Evolutionary conservation across 2,329 filamentous ascomycete genomes (phyloP), one percentile per base, ranked within the genome.

Genomic region (Colletotrichum sp.): DNA sequence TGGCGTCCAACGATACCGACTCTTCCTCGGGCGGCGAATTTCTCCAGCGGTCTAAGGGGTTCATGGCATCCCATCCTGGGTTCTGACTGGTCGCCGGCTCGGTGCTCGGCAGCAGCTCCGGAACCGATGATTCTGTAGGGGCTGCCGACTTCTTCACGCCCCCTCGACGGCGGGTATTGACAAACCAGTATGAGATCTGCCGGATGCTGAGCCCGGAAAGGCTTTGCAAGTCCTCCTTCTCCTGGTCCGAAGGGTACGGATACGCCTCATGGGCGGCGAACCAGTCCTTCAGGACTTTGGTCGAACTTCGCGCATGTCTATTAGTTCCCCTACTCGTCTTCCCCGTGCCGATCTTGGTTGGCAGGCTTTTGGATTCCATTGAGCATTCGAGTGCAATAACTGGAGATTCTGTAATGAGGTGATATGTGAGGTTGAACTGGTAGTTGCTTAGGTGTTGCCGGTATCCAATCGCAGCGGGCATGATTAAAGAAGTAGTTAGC

Each of bases 311-410:
- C 6, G 52, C n/a, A 3, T 57, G 52, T 0, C 52, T 57, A 0
- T 0, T 26, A 0, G n/a, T 57, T 0, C 15, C 24, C 52, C 21
- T 57, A 0, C 12, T 21, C 0, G 6, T 18, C 52, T 57, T 57
- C 8, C 21, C 24, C 18, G 52, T n/a, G n/a, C n/a, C n/a, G n/a
- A n/a, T n/a, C n/a, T n/a, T n/a, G n/a, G n/a, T n/a, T n/a, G n/a
- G n/a, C n/a, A n/a, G n/a, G n/a, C n/a, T n/a, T n/a, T n/a, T n/a
- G n/a, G n/a, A n/a, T n/a, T n/a, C n/a, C n/a, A n/a, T n/a, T n/a
- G n/a, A n/a, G n/a, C n/a, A n/a, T n/a, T n/a, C n/a, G n/a, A n/a
- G n/a, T n/a, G n/a, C n/a, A n/a, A n/a, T n/a, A n/a, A n/a, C n/a
- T n/a, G n/a, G n/a, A n/a, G n/a, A n/a, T n/a, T n/a, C n/a, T n/a